Conservation (phyloP, 2,329 filamentous ascomycete species). For the Onygenales sp. region DNA sequence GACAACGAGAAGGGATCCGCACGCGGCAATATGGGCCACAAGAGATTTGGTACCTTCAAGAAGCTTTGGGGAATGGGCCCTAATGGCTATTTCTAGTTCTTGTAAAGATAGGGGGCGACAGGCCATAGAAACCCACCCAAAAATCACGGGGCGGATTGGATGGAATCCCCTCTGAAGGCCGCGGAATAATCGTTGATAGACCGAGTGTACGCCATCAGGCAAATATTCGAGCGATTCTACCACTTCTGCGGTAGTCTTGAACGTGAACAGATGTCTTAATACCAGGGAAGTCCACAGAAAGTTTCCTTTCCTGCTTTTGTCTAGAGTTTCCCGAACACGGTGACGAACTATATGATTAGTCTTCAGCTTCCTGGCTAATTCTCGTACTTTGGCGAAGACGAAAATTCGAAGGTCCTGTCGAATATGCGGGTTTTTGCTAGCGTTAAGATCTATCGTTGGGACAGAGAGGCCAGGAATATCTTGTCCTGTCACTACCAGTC, state of each 20-base stretch:
- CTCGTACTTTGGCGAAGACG: conserved; percentile 14
- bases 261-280: conserved; percentile 12
- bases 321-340: conserved; percentile 12
- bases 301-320: conserved; percentile 19
- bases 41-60: conserved; percentile 9
- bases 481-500: conserved; percentile 16
- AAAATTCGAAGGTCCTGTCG: conserved; percentile 18
- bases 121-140: conserved; percentile 20
- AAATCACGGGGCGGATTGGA: conserved; percentile 13
- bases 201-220: conserved; percentile 16
- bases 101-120: conserved; percentile 17
- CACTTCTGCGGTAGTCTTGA: conserved; percentile 7
- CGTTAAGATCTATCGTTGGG: conserved; percentile 16
- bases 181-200: conserved; percentile 21
- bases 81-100: conserved; percentile 16
- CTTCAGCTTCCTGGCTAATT: conserved; percentile 10
- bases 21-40: conserved; percentile 12
- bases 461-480: conserved; percentile 10
- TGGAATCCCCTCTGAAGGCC: conserved; percentile 13
- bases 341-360: not conserved
- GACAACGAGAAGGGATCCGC: conserved; percentile 15
- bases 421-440: conserved; percentile 14
- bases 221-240: not conserved
- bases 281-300: conserved; percentile 25
- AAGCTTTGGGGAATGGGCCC: not conserved